Percentiles rank a stretch among this genome's conserved stretches.
These are phyloP conservation scores for Solanum appendiculatum DNA, from an alignment of 257 asterid species.

Conservation along the genomic window DNA sequence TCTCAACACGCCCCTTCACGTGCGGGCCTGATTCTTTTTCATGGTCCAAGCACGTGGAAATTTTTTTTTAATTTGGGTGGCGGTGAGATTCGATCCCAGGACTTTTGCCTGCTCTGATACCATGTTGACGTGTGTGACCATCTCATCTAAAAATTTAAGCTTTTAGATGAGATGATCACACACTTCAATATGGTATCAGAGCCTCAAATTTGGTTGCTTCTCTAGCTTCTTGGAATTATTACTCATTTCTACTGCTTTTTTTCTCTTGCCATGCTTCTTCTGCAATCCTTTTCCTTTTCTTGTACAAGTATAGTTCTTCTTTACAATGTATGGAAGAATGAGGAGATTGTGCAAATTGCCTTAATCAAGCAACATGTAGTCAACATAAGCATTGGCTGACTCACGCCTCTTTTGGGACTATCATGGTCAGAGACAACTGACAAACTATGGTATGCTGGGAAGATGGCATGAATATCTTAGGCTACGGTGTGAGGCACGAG, in stretches of 20 bases:
- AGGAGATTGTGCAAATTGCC: neutral
- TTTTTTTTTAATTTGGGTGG: too few relatives aligned
- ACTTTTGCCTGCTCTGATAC: too few relatives aligned
- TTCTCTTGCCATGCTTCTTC: neutral
- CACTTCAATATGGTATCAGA: too few relatives aligned
- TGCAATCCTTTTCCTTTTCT: neutral
- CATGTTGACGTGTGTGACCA: too few relatives aligned
- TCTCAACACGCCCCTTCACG: too few relatives aligned
- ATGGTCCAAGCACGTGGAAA: too few relatives aligned
- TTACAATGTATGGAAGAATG: neutral
- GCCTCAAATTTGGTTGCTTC: neutral
- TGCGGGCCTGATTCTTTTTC: too few relatives aligned
- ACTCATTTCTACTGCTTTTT: neutral
- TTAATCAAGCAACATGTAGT: neutral
- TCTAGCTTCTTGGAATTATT: neutral
- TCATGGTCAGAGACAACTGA: neutral
- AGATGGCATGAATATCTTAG: conserved; percentile 69
- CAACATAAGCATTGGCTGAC: neutral
- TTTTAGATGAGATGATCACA: too few relatives aligned
- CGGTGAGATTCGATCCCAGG: too few relatives aligned
- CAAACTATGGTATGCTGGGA: conserved; percentile 1
- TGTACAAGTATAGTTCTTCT: neutral
- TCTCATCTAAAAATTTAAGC: too few relatives aligned
- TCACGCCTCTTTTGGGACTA: neutral
- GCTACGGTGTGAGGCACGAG: conserved; percentile 54